Percentiles rank a stretch among this genome's conserved stretches.
These are phyloP conservation scores for Poa pratensis DNA, from an alignment of 176 grass and related monocot genomes.

Conservation along the genomic window DNA sequence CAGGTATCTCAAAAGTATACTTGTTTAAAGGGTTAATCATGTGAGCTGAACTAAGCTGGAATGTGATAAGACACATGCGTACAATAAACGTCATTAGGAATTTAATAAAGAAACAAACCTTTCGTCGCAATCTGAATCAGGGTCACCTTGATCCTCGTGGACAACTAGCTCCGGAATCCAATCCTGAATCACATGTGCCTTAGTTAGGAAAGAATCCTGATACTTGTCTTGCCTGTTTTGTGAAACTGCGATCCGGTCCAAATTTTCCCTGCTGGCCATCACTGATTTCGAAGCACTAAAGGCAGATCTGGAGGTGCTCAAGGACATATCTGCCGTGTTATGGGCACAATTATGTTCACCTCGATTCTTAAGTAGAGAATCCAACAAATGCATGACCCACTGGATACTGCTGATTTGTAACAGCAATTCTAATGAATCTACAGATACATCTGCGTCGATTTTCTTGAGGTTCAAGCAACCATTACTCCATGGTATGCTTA, in stretches of 20 bases:
- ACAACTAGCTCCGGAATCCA: slow-evolving; percentile 73
- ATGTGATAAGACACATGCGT: neutral
- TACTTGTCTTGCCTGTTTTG: slow-evolving; percentile 60
- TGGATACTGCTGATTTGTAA: slow-evolving; percentile 74
- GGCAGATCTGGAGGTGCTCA: slow-evolving; percentile 39
- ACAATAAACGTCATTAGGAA: neutral
- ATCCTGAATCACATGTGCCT: slow-evolving; percentile 77
- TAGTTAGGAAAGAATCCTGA: slow-evolving; percentile 71
- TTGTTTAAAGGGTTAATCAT: slow-evolving; percentile 11
- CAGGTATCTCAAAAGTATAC: slow-evolving; percentile 6
- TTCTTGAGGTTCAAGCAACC: slow-evolving; percentile 76
- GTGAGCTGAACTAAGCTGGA: slow-evolving; percentile 17
- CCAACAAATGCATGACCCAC: slow-evolving; percentile 66
- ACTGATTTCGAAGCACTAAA: slow-evolving; percentile 42
- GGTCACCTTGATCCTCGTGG: slow-evolving; percentile 55
- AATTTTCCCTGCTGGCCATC: slow-evolving; percentile 33
- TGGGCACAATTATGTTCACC: slow-evolving; percentile 39
- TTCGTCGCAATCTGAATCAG: slow-evolving; percentile 80
- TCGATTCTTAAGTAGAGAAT: slow-evolving; percentile 61
- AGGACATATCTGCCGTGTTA: slow-evolving; percentile 54
- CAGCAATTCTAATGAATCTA: slow-evolving; percentile 79
- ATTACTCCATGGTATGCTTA: slow-evolving; percentile 98
- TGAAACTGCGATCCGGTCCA: slow-evolving; percentile 35
- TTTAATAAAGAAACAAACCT: slow-evolving; percentile 67
- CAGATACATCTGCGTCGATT: slow-evolving; percentile 77